These are phyloP conservation scores for Mycena sanguinolenta DNA, from an alignment of 768 basidiomycete genomes.

Conservation along the genomic window DNA sequence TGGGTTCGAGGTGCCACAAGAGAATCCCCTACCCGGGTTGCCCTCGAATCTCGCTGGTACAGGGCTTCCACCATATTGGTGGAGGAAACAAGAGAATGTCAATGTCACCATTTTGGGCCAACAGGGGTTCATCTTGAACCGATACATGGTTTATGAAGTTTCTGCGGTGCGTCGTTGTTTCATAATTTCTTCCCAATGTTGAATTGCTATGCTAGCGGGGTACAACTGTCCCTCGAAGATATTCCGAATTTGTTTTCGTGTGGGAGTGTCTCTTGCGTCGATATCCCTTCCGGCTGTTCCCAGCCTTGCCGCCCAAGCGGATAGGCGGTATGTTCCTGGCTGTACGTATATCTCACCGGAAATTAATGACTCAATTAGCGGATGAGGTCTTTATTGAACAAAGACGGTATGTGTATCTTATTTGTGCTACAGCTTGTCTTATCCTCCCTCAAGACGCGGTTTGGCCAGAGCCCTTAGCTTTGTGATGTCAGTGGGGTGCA, in stretches of 20 bases:
- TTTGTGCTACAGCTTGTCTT: slow-evolving; percentile 19
- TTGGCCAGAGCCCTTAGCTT: slow-evolving; percentile 85
- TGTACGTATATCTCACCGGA: background rate
- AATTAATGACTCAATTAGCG: slow-evolving; percentile 55
- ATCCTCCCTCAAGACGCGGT: slow-evolving; percentile 69
- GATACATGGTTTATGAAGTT: slow-evolving; percentile 89
- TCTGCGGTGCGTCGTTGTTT: slow-evolving; percentile 67
- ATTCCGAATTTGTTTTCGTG: slow-evolving; percentile 93
- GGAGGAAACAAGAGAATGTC: slow-evolving; percentile 84
- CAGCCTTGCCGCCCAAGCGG: slow-evolving; percentile 91
- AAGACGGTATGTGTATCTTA: slow-evolving; percentile 65
- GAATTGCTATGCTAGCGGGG: slow-evolving; percentile 59
- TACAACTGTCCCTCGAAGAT: slow-evolving; percentile 83
- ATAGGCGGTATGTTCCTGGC: slow-evolving; percentile 77
- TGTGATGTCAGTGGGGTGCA: slow-evolving; percentile 66
- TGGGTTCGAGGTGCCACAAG: slow-evolving; percentile 46
- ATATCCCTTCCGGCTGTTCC: slow-evolving; percentile 94
- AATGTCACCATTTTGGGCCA: slow-evolving; percentile 83
- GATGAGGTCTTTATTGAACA: slow-evolving; percentile 95
- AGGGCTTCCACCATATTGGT: slow-evolving; percentile 86
- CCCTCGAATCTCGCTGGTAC: slow-evolving; percentile 76
- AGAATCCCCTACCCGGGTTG: slow-evolving; percentile 57
- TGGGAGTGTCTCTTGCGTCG: slow-evolving; percentile 88
- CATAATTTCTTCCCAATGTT: background rate
- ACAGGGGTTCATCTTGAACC: slow-evolving; percentile 92